A percentile compares a stretch with the other conserved stretches of the same genome.
These are phyloP conservation scores for Plasmodium falciparum DNA, from an alignment of 169 alveolate species.

Conservation along the genomic window DNA sequence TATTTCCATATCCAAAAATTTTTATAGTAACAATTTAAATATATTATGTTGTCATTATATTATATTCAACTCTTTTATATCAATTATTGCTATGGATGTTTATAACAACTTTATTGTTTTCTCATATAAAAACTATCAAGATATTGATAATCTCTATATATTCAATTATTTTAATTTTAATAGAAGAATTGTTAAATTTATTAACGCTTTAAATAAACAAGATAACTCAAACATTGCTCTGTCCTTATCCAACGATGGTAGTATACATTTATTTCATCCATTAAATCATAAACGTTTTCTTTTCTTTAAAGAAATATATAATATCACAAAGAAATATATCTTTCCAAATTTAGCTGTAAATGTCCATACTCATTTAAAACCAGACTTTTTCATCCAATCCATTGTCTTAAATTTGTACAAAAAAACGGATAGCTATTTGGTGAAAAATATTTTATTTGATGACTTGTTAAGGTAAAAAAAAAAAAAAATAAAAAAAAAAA, in stretches of 20 bases:
- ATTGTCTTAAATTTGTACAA: slow-evolving; percentile 25
- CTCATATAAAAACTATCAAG: slow-evolving; percentile 20
- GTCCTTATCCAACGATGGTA: slow-evolving; percentile 64
- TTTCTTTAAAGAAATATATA: slow-evolving; percentile 27
- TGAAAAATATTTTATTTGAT: slow-evolving; percentile 18
- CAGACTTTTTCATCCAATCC: slow-evolving; percentile 45
- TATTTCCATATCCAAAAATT: slow-evolving; percentile 38
- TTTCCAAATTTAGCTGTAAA: slow-evolving; percentile 55
- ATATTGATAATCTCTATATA: slow-evolving; percentile 31
- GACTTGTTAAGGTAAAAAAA: slow-evolving; percentile 32
- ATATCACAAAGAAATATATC: slow-evolving; percentile 17
- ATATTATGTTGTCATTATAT: slow-evolving; percentile 50
- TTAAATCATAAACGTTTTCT: slow-evolving; percentile 4
- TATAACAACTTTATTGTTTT: slow-evolving; percentile 30
- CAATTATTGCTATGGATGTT: slow-evolving; percentile 65
- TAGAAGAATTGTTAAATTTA: slow-evolving; percentile 64
- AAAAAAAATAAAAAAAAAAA: background rate
- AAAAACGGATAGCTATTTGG: slow-evolving; percentile 9
- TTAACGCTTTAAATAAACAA: slow-evolving; percentile 22
- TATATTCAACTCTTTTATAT: slow-evolving; percentile 17
- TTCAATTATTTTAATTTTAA: slow-evolving; percentile 38
- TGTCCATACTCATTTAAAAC: slow-evolving; percentile 20
- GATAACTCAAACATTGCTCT: slow-evolving; percentile 31
- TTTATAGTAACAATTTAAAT: slow-evolving; percentile 37
- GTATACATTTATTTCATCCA: slow-evolving; percentile 30